Evolutionary conservation across 108 stramenopile species (phyloP).

Genomic region (Skeletonema grethae): DNA sequence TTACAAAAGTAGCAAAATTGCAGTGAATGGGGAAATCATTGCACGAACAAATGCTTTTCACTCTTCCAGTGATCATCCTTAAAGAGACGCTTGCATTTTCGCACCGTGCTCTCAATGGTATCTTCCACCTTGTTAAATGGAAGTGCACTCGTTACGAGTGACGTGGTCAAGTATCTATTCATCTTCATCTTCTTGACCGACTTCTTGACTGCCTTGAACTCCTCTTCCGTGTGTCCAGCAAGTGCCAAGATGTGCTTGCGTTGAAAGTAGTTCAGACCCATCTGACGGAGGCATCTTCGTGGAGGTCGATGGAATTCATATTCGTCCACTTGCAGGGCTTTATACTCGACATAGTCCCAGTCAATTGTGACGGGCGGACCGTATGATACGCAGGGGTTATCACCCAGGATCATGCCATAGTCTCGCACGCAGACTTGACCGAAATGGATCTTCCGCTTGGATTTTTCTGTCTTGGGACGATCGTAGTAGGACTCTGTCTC

Average conservation of each 20-base stretch:
- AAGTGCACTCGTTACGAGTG: not conserved
- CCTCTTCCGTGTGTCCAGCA: not conserved
- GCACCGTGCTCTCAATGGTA: not conserved
- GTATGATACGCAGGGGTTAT: constrained; percentile 60
- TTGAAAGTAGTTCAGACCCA: constrained; percentile 54
- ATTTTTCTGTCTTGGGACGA: constrained; percentile 10
- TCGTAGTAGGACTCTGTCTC: constrained; percentile 14
- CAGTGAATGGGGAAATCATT: not conserved
- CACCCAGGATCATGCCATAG: constrained; percentile 64
- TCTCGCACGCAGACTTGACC: constrained; percentile 43
- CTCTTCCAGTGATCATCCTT: constrained; percentile 2
- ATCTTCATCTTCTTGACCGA: not conserved
- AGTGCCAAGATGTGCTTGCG: constrained; percentile 36
- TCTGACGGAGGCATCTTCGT: constrained; percentile 45
- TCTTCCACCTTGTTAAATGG: not conserved
- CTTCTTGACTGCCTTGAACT: not conserved
- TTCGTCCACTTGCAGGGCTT: constrained; percentile 43
- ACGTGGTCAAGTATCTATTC: not conserved
- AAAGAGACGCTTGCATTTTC: not conserved
- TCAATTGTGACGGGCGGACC: constrained; percentile 68
- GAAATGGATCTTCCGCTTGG: constrained; percentile 17
- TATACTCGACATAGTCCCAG: constrained; percentile 64
- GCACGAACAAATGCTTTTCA: not conserved
- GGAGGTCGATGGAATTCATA: constrained; percentile 51
- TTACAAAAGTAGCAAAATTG: not conserved